Evolutionary conservation across 1,284 basidiomycete species (phyloP).

Genomic region (Pseudozyma pruni): DNA sequence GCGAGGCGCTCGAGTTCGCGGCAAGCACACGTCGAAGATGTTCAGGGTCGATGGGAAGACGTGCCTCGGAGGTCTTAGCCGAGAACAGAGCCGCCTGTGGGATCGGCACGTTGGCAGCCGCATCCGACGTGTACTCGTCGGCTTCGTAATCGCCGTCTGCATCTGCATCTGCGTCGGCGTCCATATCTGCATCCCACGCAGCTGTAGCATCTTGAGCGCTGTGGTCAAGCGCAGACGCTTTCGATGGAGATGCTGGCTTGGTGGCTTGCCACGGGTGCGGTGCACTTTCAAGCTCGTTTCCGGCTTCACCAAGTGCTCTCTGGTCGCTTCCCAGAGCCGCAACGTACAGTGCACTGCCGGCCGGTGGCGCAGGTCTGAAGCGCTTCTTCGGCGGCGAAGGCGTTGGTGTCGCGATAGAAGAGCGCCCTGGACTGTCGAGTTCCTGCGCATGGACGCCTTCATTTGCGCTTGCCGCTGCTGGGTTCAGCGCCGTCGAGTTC

Average conservation of each 20-base stretch:
- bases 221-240: neutral
- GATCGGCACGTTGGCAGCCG: neutral
- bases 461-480: neutral
- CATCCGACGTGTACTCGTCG: slow-evolving; percentile 8
- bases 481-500: slow-evolving; percentile 1
- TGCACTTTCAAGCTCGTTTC: neutral
- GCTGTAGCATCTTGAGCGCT: neutral
- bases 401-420: slow-evolving; percentile 13
- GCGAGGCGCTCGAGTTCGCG: slow-evolving; percentile 18
- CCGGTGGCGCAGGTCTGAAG: slow-evolving; percentile 6
- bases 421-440: slow-evolving; percentile 9
- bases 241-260: neutral
- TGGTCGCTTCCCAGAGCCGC: slow-evolving; percentile 1
- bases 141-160: slow-evolving; percentile 37
- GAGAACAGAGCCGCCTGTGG: neutral
- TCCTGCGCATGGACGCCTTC: neutral
- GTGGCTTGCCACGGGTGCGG: neutral
- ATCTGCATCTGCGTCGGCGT: slow-evolving; percentile 31
- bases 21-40: slow-evolving; percentile 25
- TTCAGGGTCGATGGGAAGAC: slow-evolving; percentile 31
- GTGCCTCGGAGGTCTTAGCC: neutral
- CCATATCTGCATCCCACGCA: slow-evolving; percentile 9
- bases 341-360: slow-evolving; percentile 17
- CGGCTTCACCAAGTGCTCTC: too few relatives aligned
- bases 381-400: slow-evolving; percentile 31